Percentiles rank a stretch among this genome's conserved stretches.
Conservation (phyloP, 2,329 filamentous ascomycete genomes). For the Fusarium clavum region DNA sequence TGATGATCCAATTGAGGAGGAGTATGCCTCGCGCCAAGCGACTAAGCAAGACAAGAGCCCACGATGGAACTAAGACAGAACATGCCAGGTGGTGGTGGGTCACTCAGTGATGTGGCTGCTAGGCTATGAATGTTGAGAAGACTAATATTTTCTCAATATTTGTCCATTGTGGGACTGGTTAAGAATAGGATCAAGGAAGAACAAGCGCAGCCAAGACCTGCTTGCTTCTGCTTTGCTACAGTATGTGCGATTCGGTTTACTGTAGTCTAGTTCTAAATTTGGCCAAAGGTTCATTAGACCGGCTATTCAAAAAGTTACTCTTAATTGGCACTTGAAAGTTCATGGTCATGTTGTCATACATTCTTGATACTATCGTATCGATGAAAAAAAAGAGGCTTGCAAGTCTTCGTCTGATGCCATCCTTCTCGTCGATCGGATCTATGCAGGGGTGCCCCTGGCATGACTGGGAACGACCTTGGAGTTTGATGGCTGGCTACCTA, state of each 20-base stretch:
- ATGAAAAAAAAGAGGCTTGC: constrained; percentile 14
- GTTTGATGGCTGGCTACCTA: constrained; percentile 26
- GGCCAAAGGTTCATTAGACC: neutral
- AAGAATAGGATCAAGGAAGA: constrained; percentile 4
- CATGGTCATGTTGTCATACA: constrained; percentile 4
- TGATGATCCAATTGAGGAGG: constrained; percentile 44
- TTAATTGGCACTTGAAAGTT: neutral
- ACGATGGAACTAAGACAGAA: constrained; percentile 22
- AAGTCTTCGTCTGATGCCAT: constrained; percentile 25
- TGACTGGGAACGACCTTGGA: constrained; percentile 28
- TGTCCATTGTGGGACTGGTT: constrained; percentile 18
- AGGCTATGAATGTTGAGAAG: constrained; percentile 29
- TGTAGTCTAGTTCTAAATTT: constrained; percentile 18
- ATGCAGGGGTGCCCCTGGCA: constrained; percentile 37
- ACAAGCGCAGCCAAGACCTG: neutral
- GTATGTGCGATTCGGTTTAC: constrained; percentile 6
- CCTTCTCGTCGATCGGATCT: constrained; percentile 44
- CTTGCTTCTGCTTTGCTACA: neutral
- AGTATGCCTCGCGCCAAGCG: constrained; percentile 46
- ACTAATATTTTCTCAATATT: constrained; percentile 20
- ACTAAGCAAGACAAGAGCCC: constrained; percentile 24
- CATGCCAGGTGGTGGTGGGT: constrained; percentile 39
- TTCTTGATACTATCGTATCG: neutral
- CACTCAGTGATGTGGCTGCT: constrained; percentile 4
- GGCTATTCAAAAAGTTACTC: neutral